Conservation (phyloP, 2,329 filamentous ascomycete species). For the Penicillium polonicum region DNA sequence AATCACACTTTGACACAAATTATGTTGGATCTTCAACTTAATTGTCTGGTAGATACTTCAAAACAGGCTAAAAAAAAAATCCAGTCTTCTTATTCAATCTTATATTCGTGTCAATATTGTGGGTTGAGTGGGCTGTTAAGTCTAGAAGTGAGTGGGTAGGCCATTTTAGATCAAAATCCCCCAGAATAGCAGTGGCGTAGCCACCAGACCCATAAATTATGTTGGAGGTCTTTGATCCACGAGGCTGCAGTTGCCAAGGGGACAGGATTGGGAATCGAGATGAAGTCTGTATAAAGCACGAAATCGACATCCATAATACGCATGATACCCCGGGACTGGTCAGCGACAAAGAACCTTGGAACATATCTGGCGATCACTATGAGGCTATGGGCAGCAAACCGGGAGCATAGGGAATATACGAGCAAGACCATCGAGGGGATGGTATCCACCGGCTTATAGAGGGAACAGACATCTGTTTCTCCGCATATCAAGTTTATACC, state of each 20-base stretch:
- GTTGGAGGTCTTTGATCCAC: neutral
- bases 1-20: neutral
- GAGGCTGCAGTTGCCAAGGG: neutral
- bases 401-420: neutral
- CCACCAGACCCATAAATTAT: conserved; percentile 10
- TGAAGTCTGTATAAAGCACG: neutral
- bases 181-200: conserved; percentile 3
- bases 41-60: neutral
- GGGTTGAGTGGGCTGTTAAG: neutral
- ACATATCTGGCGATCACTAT: neutral
- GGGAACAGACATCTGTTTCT: neutral
- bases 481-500: neutral
- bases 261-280: neutral
- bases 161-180: neutral
- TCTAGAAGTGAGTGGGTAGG: conserved; percentile 5
- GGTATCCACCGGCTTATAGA: neutral
- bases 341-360: too few species aligned
- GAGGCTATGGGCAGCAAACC: neutral
- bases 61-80: neutral
- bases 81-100: neutral
- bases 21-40: neutral
- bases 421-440: neutral
- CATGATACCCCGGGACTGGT: too few species aligned
- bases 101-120: neutral
- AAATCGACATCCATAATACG: neutral